Evolutionary conservation across 352 stramenopile species (phyloP), one percentile per base, ranked within the genome.

Genomic region (Phytophthora tentaculata): DNA sequence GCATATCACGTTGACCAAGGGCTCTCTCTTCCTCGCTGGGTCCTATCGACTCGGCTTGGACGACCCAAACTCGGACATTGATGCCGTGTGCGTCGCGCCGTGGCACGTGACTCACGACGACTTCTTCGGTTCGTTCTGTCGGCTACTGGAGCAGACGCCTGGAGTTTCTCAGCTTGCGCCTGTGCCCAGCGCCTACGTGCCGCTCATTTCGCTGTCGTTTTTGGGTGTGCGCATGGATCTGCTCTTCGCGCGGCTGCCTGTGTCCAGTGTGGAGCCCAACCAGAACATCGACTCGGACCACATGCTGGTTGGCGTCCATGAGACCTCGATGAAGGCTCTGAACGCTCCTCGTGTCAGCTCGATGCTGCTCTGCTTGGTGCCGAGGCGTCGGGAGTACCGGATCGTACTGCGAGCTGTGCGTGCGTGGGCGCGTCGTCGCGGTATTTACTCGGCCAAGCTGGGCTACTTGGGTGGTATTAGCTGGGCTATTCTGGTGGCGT

Each of bases 381-480:
- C 84, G 9, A 94, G 90, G 17, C 94, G 89, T 44, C 85, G 73
- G 19, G 82, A 89, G 17, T 99, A 98, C 80, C 83, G 98, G 10
- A 86, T 92, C 22, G 83, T 95, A 19, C 49, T 91, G 43, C 79
- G 83, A 54, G 83, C 86, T n/a, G 83, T 93, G 17, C 84, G 86
- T 26, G 74, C 83, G n/a, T 95, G 83, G 84, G 86, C 84, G 13
- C 83, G 83, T 47, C 83, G 87, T 54, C 90, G 98, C 44, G 97
- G 98, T 26, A 88, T 99, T 52, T 99, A 99, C 71, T 98, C 89
- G 19, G 98, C 98, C 56, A 97, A 98, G 56, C 79, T 99, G 9
- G 97, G 97, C 2, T 99, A 99, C 69, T 76, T 99, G 22, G 97
- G 98, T 56, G 98, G 97, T 14, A 96, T 99, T 23, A 99, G 98